Evolutionary conservation across 305 asterid genomes (phyloP), one percentile per base, ranked within the genome.

Genomic region (Fraxinus sp.): DNA sequence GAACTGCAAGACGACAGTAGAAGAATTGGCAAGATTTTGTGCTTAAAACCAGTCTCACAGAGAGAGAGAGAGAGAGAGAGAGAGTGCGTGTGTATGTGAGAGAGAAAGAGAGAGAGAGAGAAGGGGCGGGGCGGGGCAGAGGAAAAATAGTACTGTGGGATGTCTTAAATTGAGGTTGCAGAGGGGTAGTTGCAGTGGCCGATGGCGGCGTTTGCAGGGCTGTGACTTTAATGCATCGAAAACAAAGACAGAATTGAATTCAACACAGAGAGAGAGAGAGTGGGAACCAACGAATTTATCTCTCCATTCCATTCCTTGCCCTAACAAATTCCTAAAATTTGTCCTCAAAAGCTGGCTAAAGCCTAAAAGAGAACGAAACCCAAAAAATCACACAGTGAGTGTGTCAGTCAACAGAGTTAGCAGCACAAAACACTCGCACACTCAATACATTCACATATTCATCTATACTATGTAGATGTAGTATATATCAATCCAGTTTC

Each of bases 171-270:
- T 86, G 90, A 90, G 91, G 94, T 88, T 80, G 92, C 93, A 91
- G 93, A 84, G 91, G 73, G 82, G 86, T 79, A 78, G 88, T 84
- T 82, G 88, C 92, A 91, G 97, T 86, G 89, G 85, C 97, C 85
- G 87, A 89, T 92, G 98, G 98, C 98, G 98, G 98, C 98, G 95
- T 91, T 90, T 88, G 97, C 98, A 95, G 98, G 86, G 89, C 93
- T 86, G 93, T 87, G 89, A 90, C 87, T 90, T 94, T 91, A 95
- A 91, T 93, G 94, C 91, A 83, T 79, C 84, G 55, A 78, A 87
- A 32, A 55, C 77, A 70, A 74, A 90, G 79, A 88, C 88, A 77
- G 79, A 80, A 86, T 86, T 88, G 83, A 88, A 83, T 85, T 85
- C 79, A 77, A n/a, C n/a, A 39, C 0, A 74, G 80, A 52, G 71